A percentile compares a stretch with the other conserved stretches of the same genome.
These are phyloP conservation scores for Fomitopsis pinicola DNA, from an alignment of 1,284 basidiomycete genomes.

Conservation along the genomic window DNA sequence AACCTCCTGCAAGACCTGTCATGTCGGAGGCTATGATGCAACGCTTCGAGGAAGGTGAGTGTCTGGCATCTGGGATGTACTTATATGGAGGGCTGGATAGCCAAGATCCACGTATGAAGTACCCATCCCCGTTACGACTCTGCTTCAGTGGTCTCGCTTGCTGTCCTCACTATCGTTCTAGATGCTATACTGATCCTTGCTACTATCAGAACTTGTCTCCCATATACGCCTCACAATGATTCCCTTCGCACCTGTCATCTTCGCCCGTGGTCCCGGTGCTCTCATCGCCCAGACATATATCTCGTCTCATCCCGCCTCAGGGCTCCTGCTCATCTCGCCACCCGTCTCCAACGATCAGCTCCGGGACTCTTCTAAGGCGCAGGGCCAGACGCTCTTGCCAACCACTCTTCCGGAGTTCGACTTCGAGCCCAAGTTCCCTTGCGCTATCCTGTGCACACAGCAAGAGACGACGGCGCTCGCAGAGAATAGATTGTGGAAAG, in stretches of 20 bases:
- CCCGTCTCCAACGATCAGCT: slow-evolving; percentile 39
- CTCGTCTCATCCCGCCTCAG: slow-evolving; percentile 58
- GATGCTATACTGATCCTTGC: neutral
- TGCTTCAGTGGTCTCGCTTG: no score
- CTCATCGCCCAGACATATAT: slow-evolving; percentile 66
- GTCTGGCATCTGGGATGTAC: neutral
- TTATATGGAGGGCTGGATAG: neutral
- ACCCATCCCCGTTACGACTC: no score
- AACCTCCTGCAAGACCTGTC: slow-evolving; percentile 23
- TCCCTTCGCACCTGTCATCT: slow-evolving; percentile 61
- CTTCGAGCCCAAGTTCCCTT: slow-evolving; percentile 63
- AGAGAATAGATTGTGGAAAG: slow-evolving; percentile 16
- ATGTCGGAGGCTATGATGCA: slow-evolving; percentile 27
- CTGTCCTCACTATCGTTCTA: neutral
- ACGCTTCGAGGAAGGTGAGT: slow-evolving; percentile 16
- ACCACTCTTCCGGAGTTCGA: slow-evolving; percentile 45
- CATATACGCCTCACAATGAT: slow-evolving; percentile 41
- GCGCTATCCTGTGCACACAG: slow-evolving; percentile 42
- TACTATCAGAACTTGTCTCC: slow-evolving; percentile 33
- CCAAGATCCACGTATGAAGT: neutral
- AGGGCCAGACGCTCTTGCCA: slow-evolving; percentile 30
- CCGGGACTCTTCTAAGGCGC: neutral
- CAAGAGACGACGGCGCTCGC: slow-evolving; percentile 10
- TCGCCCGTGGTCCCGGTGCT: slow-evolving; percentile 46
- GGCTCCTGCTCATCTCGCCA: slow-evolving; percentile 57